Base-by-base conservation (phyloP, 2,329 filamentous ascomycete species). In the Chaetomium strumarium region DNA sequence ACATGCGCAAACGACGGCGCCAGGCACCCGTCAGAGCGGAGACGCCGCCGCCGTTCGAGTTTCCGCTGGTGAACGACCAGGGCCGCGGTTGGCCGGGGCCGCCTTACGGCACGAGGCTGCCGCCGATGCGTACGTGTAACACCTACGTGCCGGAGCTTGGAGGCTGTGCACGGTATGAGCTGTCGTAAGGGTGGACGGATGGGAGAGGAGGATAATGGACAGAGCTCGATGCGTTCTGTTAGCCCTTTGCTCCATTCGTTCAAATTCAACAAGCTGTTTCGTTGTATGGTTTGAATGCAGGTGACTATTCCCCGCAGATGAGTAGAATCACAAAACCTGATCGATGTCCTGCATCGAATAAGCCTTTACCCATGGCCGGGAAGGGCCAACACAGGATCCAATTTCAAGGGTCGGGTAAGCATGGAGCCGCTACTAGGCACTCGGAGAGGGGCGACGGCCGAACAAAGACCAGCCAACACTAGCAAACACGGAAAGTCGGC, bases 41-140 rank as follows among this genome's bases (percentile, higher is more conserved):
- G 45, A 55, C 49, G 1, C 58, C 60, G 5, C 58, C 60, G 7
- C 53, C 55, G 13, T 49, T 55, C 11, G 55, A 55, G 36, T 50
- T 52, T n/a, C 30, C 45, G 7, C 17, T 16, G 12, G 40, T 52
- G 29, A 40, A 41, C 46, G 24, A 29, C 33, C 53, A 42, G 12
- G 33, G 17, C 5, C 42, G 42, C 1, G 46, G 30, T n/a, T 45
- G 52, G 47, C 37, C 42, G 45, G 34, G 29, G 7, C 30, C 37
- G 6, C 16, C 44, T 14, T 43, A 45, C 11, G 44, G 37, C 12
- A 13, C 24, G 6, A 51, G 45, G 29, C 7, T 24, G 46, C 30
- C 24, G 3, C 34, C 29, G 33, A 31, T 31, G 43, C 16, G 42
- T 13, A 41, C 33, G 9, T 12, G 31, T 5, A 29, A 36, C 20